Evolutionary conservation across 2,329 filamentous ascomycete species (phyloP), one percentile per base, ranked within the genome.

Genomic region (Fonsecaea multimorphosa): DNA sequence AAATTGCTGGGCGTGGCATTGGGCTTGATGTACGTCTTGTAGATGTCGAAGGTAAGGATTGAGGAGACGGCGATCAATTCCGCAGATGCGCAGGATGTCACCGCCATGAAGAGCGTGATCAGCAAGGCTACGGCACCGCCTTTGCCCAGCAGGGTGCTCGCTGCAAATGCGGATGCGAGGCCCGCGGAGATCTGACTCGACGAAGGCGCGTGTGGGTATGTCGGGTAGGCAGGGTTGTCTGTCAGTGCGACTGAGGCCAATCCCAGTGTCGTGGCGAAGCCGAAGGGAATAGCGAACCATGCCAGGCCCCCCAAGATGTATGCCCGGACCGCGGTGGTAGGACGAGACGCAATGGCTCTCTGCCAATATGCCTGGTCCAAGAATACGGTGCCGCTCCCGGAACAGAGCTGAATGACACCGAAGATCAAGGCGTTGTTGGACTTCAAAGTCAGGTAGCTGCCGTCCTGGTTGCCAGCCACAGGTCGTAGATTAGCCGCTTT

Each of bases 31-130:
- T 96, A 96, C 0, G 91, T 92, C 66, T 92, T 89, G 79, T 95
- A 96, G 69, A 95, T 84, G 74, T 96, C 92, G 76, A 95, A 96
- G 0, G 92, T 95, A 77, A 89, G 87, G 77, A 96, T 95, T 12
- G 90, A 93, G 1, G 91, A 93, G 0, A 95, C 91, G 1, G 93
- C 91, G 62, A 96, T 94, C 4, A 96, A 81, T 76, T 96, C 91
- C 0, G 92, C 89, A 1, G 89, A 93, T 68, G 91, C 90, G 0
- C 92, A 90, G 1, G 87, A 91, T 0, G 93, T 96, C 24, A 96
- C 92, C 1, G 73, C 73, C 72, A 74, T 74, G 64, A 74, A 74
- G 2, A 73, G 64, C 9, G 72, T 68, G 44, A 74, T 66, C 9
- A 74, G 60, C n/a, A 74, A 53, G 5, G 70, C 70, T 5, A 70